These are phyloP conservation scores for Termitomyces sp. DNA, from an alignment of 1,284 basidiomycete genomes.

Conservation along the genomic window DNA sequence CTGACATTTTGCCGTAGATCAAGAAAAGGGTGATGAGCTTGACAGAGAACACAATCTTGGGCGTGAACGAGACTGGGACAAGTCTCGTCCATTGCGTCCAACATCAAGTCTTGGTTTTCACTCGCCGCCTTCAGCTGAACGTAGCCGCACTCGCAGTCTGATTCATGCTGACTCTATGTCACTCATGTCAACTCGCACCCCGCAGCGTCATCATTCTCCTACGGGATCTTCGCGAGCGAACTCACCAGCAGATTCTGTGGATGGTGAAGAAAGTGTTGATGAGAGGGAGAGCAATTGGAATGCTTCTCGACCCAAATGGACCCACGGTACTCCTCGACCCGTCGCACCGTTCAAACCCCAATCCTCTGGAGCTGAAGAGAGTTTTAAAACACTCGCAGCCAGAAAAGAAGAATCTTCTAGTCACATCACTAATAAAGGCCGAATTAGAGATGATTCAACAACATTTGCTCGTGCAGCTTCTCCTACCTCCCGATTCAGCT, in stretches of 20 bases:
- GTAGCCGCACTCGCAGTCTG: slow-evolving; percentile 21
- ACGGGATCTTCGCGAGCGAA: slow-evolving; percentile 29
- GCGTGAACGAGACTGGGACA: slow-evolving; percentile 55
- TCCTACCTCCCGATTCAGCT: background rate
- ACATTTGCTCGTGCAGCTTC: slow-evolving; percentile 1
- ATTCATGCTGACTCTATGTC: slow-evolving; percentile 30
- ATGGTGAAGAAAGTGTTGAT: slow-evolving; percentile 35
- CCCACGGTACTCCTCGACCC: slow-evolving; percentile 16
- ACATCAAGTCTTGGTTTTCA: slow-evolving; percentile 25
- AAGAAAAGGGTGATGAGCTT: slow-evolving; percentile 26
- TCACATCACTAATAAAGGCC: background rate
- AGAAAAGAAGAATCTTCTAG: slow-evolving; percentile 16
- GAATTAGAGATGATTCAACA: background rate
- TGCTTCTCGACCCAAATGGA: slow-evolving; percentile 50
- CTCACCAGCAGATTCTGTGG: slow-evolving; percentile 36
- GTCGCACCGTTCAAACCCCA: slow-evolving; percentile 14
- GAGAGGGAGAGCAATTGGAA: slow-evolving; percentile 53
- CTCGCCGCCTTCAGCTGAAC: slow-evolving; percentile 18
- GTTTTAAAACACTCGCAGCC: slow-evolving; percentile 16
- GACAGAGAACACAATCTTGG: background rate
- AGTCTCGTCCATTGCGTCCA: slow-evolving; percentile 29
- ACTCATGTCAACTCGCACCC: slow-evolving; percentile 19
- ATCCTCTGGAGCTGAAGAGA: slow-evolving; percentile 12
- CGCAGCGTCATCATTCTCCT: slow-evolving; percentile 26
- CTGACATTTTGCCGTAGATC: slow-evolving; percentile 27